phyloP scores from a whole-genome alignment of 2,329 filamentous ascomycete species.

The Exutisphaerella laricina region DNA sequence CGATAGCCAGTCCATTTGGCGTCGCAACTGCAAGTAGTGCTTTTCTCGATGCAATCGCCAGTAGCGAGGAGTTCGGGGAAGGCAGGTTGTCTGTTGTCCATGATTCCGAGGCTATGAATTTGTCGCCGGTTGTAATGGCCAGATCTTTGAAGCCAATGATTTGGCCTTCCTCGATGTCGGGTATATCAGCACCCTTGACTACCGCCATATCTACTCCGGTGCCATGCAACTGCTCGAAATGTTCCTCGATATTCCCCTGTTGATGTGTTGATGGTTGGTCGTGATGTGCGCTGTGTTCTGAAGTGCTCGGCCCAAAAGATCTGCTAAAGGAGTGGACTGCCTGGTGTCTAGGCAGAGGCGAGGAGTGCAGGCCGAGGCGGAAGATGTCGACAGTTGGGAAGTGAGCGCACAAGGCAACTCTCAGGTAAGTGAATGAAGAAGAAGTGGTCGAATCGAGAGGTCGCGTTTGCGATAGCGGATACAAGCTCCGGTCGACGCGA shows the following conservation, averaged over 20 bases:
- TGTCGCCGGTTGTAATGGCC: no score
- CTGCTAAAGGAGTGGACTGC: conserved; percentile 16
- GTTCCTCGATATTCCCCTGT: conserved; percentile 4
- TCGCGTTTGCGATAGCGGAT: background rate
- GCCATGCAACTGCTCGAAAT: conserved; percentile 1
- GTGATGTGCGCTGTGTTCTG: background rate
- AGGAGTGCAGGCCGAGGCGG: conserved; percentile 13
- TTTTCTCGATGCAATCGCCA: conserved; percentile 73
- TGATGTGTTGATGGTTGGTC: conserved; percentile 3
- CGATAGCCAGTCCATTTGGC: conserved; percentile 70
- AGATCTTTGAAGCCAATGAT: background rate
- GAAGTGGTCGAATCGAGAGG: conserved; percentile 1
- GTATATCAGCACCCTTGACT: background rate
- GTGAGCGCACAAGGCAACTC: conserved; percentile 10
- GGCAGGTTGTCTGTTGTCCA: conserved; percentile 70
- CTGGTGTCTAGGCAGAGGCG: conserved; percentile 13
- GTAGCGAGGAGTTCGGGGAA: conserved; percentile 69
- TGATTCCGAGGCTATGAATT: conserved; percentile 51
- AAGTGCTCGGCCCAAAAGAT: conserved; percentile 8
- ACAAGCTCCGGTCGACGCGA: background rate
- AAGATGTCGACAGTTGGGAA: conserved; percentile 3
- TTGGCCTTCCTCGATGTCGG: conserved; percentile 48
- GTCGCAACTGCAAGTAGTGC: conserved; percentile 83
- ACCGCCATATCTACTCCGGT: conserved; percentile 1
- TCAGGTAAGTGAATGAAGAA: no score